phyloP scores from a whole-genome alignment of 2,329 filamentous ascomycete genomes.

The Scedosporium apiospermum region DNA sequence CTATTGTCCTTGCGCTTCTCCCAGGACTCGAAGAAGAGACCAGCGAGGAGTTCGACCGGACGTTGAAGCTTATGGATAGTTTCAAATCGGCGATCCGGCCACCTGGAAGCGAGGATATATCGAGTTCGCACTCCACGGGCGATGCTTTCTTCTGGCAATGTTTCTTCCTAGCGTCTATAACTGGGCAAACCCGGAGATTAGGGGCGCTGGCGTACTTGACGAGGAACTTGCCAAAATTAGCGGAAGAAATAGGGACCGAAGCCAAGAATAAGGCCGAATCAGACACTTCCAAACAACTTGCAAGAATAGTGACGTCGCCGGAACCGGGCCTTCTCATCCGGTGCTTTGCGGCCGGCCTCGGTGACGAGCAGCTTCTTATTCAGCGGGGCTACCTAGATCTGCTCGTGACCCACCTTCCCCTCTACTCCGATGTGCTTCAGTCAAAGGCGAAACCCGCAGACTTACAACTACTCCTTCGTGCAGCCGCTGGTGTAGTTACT shows the following conservation, averaged over 20 bases:
- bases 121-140: constrained; percentile 44
- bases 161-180: constrained; percentile 88
- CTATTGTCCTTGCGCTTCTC: constrained; percentile 77
- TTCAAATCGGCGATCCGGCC: constrained; percentile 62
- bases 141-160: constrained; percentile 98
- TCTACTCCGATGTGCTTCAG: constrained; percentile 75
- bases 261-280: constrained; percentile 26
- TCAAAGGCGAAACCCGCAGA: constrained; percentile 63
- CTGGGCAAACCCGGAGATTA: constrained; percentile 72
- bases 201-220: constrained; percentile 82
- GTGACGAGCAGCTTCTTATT: constrained; percentile 80
- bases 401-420: constrained; percentile 78
- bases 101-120: constrained; percentile 34
- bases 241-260: constrained; percentile 25
- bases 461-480: constrained; percentile 69
- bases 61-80: constrained; percentile 65
- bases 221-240: constrained; percentile 64
- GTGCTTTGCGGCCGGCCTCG: constrained; percentile 83
- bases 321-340: constrained; percentile 86
- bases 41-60: constrained; percentile 92
- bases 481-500: constrained; percentile 78
- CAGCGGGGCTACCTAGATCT: constrained; percentile 92
- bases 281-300: constrained; percentile 35
- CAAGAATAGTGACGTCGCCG: constrained; percentile 67
- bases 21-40: constrained; percentile 93